Conservation (phyloP, 1,284 basidiomycete species). For the Leccinum fallax region DNA sequence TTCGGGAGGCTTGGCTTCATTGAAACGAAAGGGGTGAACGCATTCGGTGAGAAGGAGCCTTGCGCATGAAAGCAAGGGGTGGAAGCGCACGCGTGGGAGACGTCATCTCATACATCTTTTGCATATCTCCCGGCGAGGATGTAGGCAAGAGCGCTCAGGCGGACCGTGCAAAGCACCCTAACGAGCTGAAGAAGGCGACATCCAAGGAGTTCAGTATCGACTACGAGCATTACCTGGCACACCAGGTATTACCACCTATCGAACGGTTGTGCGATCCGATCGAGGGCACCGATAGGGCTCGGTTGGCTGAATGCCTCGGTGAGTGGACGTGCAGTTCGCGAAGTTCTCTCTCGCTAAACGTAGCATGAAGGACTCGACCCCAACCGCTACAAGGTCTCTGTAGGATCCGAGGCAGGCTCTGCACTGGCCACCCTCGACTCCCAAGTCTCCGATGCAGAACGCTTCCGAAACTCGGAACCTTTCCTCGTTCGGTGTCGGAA, state of each 20-base stretch:
- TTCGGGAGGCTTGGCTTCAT: conserved; percentile 53
- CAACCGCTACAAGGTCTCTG: conserved; percentile 62
- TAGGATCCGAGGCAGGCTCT: conserved; percentile 58
- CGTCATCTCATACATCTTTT: conserved; percentile 97
- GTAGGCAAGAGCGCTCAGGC: conserved; percentile 81
- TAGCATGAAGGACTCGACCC: conserved; percentile 77
- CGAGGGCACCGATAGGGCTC: conserved; percentile 90
- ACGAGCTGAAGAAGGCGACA: conserved; percentile 80
- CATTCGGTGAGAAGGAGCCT: conserved; percentile 53
- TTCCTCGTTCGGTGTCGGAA: conserved; percentile 75
- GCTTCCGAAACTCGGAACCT: conserved; percentile 76
- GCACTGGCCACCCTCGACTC: conserved; percentile 87
- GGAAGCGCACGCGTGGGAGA: conserved; percentile 83
- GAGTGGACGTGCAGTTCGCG: conserved; percentile 24
- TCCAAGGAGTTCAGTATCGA: conserved; percentile 72
- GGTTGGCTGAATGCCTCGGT: conserved; percentile 95
- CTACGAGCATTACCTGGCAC: conserved; percentile 89
- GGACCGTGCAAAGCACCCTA: conserved; percentile 91
- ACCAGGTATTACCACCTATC: conserved; percentile 93
- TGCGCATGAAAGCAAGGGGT: conserved; percentile 88
- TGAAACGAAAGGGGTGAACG: conserved; percentile 45
- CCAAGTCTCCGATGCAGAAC: conserved; percentile 85
- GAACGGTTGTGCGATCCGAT: conserved; percentile 96
- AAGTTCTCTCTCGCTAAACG: conserved; percentile 1
- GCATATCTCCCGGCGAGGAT: conserved; percentile 76